Percentiles rank a stretch among this genome's conserved stretches.
phyloP scores from a whole-genome alignment of 306 rosid genomes.

The Vicia faba region DNA sequence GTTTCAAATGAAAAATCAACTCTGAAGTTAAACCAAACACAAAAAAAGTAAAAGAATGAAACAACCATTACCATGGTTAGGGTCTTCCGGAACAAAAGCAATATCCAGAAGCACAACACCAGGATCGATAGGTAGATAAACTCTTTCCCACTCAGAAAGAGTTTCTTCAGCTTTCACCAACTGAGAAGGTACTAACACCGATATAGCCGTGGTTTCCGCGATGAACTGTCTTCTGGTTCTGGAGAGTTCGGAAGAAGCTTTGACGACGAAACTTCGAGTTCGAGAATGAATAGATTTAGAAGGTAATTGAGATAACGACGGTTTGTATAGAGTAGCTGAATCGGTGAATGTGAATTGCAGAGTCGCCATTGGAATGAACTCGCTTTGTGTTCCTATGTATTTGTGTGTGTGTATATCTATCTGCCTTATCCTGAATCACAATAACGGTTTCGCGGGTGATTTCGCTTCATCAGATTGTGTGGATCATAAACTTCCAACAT shows the following conservation, averaged over 20 bases:
- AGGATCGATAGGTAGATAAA: slow-evolving; percentile 85
- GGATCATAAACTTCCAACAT: slow-evolving; percentile 23
- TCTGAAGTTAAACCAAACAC: not conserved
- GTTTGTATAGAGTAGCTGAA: slow-evolving; percentile 43
- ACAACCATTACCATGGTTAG: slow-evolving; percentile 52
- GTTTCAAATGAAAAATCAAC: not conserved
- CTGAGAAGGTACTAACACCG: slow-evolving; percentile 49
- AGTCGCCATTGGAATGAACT: slow-evolving; percentile 56
- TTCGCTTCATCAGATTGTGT: slow-evolving; percentile 27
- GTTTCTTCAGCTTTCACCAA: slow-evolving; percentile 66
- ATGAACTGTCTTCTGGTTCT: slow-evolving; percentile 58
- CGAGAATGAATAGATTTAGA: slow-evolving; percentile 41
- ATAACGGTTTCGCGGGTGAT: slow-evolving; percentile 36
- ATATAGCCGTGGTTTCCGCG: slow-evolving; percentile 62
- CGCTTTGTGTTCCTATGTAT: not conserved
- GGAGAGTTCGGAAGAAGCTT: slow-evolving; percentile 45
- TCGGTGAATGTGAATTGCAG: slow-evolving; percentile 61
- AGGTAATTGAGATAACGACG: slow-evolving; percentile 49
- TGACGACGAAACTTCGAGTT: slow-evolving; percentile 42
- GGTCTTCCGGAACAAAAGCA: slow-evolving; percentile 88
- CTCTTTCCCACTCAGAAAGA: slow-evolving; percentile 89
- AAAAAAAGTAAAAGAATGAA: not conserved
- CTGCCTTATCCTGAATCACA: slow-evolving; percentile 51
- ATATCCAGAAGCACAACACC: slow-evolving; percentile 97
- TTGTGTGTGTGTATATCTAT: not conserved